Evolutionary conservation across 495 filamentous ascomycete genomes (phyloP), one percentile per base, ranked within the genome.

Genomic region (Hyaloscypha bicolor): DNA sequence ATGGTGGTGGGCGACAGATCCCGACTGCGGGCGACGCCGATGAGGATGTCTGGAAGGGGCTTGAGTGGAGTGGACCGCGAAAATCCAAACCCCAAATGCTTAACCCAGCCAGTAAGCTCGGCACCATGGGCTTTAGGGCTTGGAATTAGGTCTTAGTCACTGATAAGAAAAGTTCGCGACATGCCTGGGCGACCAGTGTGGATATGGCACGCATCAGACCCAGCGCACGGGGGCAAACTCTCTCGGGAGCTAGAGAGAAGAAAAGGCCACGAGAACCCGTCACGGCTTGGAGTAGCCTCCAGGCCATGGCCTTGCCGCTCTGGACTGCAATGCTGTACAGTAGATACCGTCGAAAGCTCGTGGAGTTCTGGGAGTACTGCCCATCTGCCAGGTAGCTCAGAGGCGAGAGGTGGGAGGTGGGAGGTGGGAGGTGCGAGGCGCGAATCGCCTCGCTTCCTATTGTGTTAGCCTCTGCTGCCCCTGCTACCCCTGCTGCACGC

Each of bases 21-120:
- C 35, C 33, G 60, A 63, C 56, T 60, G 63, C 70, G 70, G 69
- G 58, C 65, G 51, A 62, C 66, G 58, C 69, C 70, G 66, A 69
- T 37, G 52, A 57, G 8, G 6, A 55, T 39, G 56, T 37, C 22
- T 53, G 42, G 56, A 33, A 33, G 22, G 29, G 32, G 45, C 6
- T 37, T 9, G 45, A 32, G 55, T 71, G 69, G 69, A 68, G 63
- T 59, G 58, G 14, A 66, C 65, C 69, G 66, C 29, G 60, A 57
- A 51, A 37, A n/a, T 29, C 32, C 21, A 30, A 31, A 42, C n/a
- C 45, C 32, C 58, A 48, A 16, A 14, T 16, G 16, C 11, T 11
- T 12, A 48, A 19, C 5, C 31, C 21, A 52, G 48, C 62, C 63
- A 65, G 45, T 52, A 32, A 60, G 63, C 58, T 56, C 25, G 32